These are phyloP conservation scores for Bipolaris gigantea DNA, from an alignment of 2,329 filamentous ascomycete genomes.

Conservation along the genomic window DNA sequence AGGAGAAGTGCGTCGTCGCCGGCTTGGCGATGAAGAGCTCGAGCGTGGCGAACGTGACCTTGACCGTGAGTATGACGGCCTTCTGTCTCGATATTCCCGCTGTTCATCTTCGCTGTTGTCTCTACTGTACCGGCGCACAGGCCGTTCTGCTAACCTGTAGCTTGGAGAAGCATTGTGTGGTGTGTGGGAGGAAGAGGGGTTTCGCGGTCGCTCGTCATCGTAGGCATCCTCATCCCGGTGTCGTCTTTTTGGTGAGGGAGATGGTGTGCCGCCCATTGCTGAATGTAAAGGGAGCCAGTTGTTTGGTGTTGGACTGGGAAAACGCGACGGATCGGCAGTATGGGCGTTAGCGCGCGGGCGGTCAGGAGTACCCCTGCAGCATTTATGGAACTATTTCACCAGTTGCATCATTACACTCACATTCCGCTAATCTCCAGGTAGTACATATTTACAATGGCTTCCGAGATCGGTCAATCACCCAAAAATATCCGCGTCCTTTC, in stretches of 20 bases:
- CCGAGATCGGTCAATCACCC: conserved; percentile 35
- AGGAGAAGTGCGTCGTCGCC: conserved; percentile 40
- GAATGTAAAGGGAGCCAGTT: neutral
- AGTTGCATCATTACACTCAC: conserved; percentile 19
- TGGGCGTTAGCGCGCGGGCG: conserved; percentile 10
- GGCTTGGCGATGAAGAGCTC: conserved; percentile 19
- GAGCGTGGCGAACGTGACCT: conserved; percentile 20
- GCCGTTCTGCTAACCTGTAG: conserved; percentile 40
- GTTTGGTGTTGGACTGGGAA: conserved; percentile 9
- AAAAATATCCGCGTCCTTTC: conserved; percentile 74
- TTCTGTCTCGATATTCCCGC: conserved; percentile 30
- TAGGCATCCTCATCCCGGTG: conserved; percentile 34
- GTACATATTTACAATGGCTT: conserved; percentile 23
- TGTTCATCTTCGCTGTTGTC: conserved; percentile 38
- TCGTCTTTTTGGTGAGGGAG: conserved; percentile 34
- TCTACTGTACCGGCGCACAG: conserved; percentile 40
- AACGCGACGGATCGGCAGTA: conserved; percentile 16
- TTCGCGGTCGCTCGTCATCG: conserved; percentile 33
- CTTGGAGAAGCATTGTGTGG: conserved; percentile 31
- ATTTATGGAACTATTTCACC: conserved; percentile 13
- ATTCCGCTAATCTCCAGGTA: neutral
- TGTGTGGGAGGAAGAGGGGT: conserved; percentile 39
- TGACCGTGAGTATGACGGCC: conserved; percentile 24
- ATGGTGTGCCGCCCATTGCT: conserved; percentile 23
- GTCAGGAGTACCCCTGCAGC: conserved; percentile 16